Conservation (phyloP, 805 yeast species). For the Ogataea methylovora region DNA sequence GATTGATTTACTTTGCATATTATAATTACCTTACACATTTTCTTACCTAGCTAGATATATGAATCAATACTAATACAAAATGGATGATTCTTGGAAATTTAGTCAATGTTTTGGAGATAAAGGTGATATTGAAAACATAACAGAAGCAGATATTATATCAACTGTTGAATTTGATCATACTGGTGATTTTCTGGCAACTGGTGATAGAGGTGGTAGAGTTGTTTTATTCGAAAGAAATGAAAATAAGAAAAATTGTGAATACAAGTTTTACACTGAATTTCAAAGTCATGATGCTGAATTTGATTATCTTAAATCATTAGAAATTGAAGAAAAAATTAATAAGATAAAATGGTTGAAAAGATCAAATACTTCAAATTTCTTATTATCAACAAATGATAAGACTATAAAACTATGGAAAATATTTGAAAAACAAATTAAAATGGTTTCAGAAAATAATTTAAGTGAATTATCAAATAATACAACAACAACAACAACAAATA, state of each 20-base stretch:
- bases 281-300: conserved; percentile 98
- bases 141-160: conserved; percentile 95
- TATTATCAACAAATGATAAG: conserved; percentile 90
- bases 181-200: conserved; percentile 95
- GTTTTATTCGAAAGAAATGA: conserved; percentile 89
- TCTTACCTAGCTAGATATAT: no score
- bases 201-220: conserved; percentile 97
- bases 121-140: conserved; percentile 90
- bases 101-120: conserved; percentile 99
- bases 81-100: conserved; percentile 62
- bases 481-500: neutral
- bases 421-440: conserved; percentile 82
- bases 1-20: no score
- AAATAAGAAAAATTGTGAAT: conserved; percentile 75
- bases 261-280: conserved; percentile 92
- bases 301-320: conserved; percentile 90
- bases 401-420: conserved; percentile 98
- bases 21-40: no score
- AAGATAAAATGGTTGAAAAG: conserved; percentile 94
- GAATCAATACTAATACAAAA: no score
- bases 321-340: conserved; percentile 96
- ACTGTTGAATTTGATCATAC: conserved; percentile 94
- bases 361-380: conserved; percentile 81
- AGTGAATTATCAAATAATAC: conserved; percentile 27
- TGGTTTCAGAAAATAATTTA: conserved; percentile 87